phyloP scores from a whole-genome alignment of 257 asterid genomes.

The Przewalskia tangutica region DNA sequence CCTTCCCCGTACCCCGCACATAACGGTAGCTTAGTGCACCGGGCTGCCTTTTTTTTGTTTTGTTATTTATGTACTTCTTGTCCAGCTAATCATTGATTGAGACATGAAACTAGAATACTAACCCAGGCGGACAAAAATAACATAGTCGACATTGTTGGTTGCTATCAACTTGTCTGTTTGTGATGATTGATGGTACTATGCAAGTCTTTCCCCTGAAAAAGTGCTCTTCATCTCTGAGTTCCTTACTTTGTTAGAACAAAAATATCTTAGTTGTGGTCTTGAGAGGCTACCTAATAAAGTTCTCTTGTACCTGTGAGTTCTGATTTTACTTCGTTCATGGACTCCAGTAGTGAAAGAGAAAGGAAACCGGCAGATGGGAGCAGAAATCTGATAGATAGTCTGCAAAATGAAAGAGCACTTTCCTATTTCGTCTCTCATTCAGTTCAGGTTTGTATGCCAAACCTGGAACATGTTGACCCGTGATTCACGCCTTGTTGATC shows the following conservation, averaged over 20 bases:
- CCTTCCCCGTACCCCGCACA: no score
- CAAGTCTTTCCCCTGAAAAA: neutral
- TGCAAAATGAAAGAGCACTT: constrained; percentile 21
- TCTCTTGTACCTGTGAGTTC: neutral
- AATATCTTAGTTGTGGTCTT: neutral
- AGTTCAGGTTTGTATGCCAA: constrained; percentile 24
- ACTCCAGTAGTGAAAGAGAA: neutral
- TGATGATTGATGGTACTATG: neutral
- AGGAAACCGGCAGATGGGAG: neutral
- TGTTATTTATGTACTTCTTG: neutral
- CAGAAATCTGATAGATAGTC: neutral
- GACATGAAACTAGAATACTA: neutral
- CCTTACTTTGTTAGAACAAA: neutral
- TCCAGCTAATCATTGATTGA: neutral
- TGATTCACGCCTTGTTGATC: constrained; percentile 15
- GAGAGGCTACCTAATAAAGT: neutral
- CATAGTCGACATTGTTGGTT: neutral
- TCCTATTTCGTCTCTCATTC: constrained; percentile 26
- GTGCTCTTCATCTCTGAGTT: neutral
- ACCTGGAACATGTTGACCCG: constrained; percentile 15
- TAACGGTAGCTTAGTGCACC: no score
- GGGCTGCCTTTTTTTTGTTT: no score
- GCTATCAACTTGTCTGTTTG: neutral
- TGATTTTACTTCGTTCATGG: neutral
- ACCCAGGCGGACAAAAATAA: neutral